Base-by-base conservation (phyloP, 2,329 filamentous ascomycete species). In the Penicillium paneum region DNA sequence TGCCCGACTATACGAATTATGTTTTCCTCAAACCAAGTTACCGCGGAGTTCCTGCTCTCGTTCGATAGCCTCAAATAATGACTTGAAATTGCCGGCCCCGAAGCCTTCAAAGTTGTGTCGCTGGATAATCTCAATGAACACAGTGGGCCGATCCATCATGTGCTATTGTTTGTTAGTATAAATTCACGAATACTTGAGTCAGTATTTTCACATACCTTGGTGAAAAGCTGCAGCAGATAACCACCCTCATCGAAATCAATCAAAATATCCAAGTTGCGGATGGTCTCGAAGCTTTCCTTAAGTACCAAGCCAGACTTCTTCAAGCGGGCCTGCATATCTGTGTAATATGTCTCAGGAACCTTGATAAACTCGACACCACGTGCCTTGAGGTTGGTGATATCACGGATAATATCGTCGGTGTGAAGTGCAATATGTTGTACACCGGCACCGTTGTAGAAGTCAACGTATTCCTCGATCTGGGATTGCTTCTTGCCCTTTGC, bases 71-170 rank as follows among this genome's bases (percentile, higher is more conserved):
- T 97, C 92, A 67, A 97, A 97, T 65, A 97, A 68, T 57, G 88
- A 91, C 83, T 91, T 96, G 78, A 97, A 97, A 74, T 97, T 97
- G 1, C 93, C 93, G 0, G 92, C 93, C 4, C 93, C 92, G 65
- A 97, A 97, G 0, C 93, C 93, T 31, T 89, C 86, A 72, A 97
- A 97, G 60, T 91, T 86, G 65, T 95, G 87, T 54, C 92, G 80
- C 79, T 97, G 91, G 66, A 97, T 97, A 65, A 97, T 96, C 82
- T 97, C 93, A 60, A 97, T 85, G 71, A 97, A 97, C 28, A 97
- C 92, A 3, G 93, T 97, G 24, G 93, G 93, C 12, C 93, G 86
- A 74, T 97, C 92, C 87, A 96, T 90, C 63, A 97, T 74, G 60
- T 93, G 93, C 84, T 76, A 56, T 51, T 15, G 21, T 47, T 12